Percentiles rank a stretch among this genome's conserved stretches.
These are phyloP conservation scores for Suillus hirtellus DNA, from an alignment of 768 basidiomycete genomes.

Conservation along the genomic window DNA sequence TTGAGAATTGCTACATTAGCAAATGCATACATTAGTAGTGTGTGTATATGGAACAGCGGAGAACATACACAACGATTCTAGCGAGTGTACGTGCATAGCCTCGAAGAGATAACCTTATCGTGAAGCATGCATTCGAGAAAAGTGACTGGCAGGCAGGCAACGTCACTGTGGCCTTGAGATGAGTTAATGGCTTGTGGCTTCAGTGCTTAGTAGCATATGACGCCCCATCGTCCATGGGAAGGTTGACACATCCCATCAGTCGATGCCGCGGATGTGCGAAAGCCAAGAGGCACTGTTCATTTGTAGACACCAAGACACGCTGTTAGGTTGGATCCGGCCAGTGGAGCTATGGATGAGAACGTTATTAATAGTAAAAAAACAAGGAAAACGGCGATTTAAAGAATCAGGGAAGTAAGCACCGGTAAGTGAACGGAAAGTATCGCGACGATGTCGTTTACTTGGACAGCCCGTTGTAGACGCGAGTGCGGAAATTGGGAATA, in stretches of 20 bases:
- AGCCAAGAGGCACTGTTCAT: slow-evolving; percentile 10
- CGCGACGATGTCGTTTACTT: neutral
- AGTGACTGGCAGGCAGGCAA: slow-evolving; percentile 29
- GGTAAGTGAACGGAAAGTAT: slow-evolving; percentile 5
- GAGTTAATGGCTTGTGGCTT: neutral
- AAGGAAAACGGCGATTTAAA: slow-evolving; percentile 1
- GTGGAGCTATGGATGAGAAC: neutral
- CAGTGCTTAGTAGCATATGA: slow-evolving; percentile 4
- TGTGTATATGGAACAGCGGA: slow-evolving; percentile 9
- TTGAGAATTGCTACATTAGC: neutral
- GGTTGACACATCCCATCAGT: slow-evolving; percentile 23
- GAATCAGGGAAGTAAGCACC: slow-evolving; percentile 7
- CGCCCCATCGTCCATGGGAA: slow-evolving; percentile 28
- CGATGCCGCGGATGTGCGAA: slow-evolving; percentile 33
- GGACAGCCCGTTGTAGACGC: neutral
- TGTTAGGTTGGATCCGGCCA: slow-evolving; percentile 5
- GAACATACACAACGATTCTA: slow-evolving; percentile 9
- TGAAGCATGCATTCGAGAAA: slow-evolving; percentile 17
- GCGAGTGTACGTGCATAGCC: slow-evolving; percentile 1
- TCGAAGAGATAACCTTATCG: slow-evolving; percentile 33
- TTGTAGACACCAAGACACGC: slow-evolving; percentile 6
- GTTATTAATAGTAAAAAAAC: slow-evolving; percentile 7
- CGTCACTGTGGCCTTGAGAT: slow-evolving; percentile 12
- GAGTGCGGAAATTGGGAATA: slow-evolving; percentile 6
- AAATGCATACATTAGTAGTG: slow-evolving; percentile 3